Conservation (phyloP, 2,329 filamentous ascomycete species). For the Pseudogymnoascus sp. region DNA sequence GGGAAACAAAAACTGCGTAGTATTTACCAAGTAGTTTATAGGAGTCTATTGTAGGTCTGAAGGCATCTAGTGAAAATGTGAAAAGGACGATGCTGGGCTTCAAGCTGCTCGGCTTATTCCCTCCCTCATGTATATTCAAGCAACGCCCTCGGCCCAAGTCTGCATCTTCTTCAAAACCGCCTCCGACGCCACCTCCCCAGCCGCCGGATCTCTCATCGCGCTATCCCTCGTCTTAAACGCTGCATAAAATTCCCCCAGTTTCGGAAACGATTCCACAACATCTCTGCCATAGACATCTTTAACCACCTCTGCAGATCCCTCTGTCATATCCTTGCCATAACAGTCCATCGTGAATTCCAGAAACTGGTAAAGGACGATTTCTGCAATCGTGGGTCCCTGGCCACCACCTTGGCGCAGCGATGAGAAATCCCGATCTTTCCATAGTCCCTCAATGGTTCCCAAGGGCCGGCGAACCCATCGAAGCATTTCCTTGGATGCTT, state of each 20-base stretch:
- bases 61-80: too few relatives aligned
- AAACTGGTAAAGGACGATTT: neutral
- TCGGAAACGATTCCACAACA: neutral
- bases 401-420: neutral
- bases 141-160: neutral
- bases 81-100: neutral
- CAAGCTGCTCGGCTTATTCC: neutral
- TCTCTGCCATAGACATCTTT: neutral
- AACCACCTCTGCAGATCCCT: neutral
- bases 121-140: neutral
- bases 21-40: too few relatives aligned
- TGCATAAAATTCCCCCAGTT: neutral
- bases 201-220: neutral
- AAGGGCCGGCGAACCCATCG: neutral
- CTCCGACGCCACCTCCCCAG: neutral
- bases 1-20: too few relatives aligned
- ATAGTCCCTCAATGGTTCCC: neutral
- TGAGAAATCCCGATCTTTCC: neutral
- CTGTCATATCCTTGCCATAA: neutral
- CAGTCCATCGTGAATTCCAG: neutral
- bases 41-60: too few relatives aligned
- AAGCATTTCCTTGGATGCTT: neutral
- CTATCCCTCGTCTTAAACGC: neutral
- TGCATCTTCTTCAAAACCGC: neutral
- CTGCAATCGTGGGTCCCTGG: neutral